Evolutionary conservation across 805 yeast species (phyloP).

Genomic region (Candida stauntonica): DNA sequence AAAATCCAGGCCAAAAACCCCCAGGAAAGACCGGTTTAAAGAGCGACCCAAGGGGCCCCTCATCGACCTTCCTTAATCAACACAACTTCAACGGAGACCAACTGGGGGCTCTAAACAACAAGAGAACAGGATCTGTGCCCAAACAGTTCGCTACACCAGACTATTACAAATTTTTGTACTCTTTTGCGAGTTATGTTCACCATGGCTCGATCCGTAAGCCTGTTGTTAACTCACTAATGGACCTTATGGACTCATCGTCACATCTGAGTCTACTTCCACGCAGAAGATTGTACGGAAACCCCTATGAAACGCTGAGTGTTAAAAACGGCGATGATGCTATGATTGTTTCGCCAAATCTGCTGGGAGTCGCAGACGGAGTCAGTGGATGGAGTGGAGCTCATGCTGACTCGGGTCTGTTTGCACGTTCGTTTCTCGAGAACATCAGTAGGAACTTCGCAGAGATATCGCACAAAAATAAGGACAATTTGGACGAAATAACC

Average conservation of each 20-base stretch:
- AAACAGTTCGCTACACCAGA: constrained; percentile 27
- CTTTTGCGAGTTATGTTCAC: constrained; percentile 43
- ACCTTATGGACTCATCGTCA: constrained; percentile 44
- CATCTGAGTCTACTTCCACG: constrained; percentile 41
- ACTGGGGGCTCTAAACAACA: neutral
- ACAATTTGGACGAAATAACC: constrained; percentile 36
- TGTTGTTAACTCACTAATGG: constrained; percentile 44
- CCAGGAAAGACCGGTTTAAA: too few relatives aligned
- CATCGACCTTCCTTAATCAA: constrained; percentile 7
- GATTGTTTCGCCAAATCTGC: constrained; percentile 47
- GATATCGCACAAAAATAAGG: constrained; percentile 20
- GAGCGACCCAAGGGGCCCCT: constrained; percentile 11
- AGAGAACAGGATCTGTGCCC: constrained; percentile 4
- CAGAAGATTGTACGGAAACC: constrained; percentile 48
- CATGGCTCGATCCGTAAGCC: constrained; percentile 39
- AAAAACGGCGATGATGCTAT: constrained; percentile 57
- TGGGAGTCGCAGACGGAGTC: constrained; percentile 56
- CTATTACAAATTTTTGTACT: constrained; percentile 39
- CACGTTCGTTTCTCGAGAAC: constrained; percentile 48
- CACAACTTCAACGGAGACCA: too few relatives aligned
- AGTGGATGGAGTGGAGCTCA: constrained; percentile 50
- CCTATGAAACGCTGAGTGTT: constrained; percentile 46
- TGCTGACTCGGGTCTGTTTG: constrained; percentile 47
- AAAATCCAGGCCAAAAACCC: too few relatives aligned
- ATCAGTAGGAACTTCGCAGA: constrained; percentile 35